These are phyloP conservation scores for Panaeolus papilionaceus DNA, from an alignment of 768 basidiomycete species.

Conservation along the genomic window DNA sequence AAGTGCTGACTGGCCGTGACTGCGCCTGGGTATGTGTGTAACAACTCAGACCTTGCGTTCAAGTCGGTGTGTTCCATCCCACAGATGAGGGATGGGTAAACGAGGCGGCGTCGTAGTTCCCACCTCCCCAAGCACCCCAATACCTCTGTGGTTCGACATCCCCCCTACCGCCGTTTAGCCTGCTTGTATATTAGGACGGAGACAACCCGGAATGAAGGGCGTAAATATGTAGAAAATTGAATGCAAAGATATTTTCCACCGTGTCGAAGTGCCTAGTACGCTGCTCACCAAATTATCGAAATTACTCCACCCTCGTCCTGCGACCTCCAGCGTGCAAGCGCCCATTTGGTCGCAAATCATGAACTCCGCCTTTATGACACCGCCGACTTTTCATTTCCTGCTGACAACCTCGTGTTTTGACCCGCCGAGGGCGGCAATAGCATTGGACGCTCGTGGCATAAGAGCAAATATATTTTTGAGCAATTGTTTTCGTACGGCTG, in stretches of 20 bases:
- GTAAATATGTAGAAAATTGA: background rate
- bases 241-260: background rate
- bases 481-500: background rate
- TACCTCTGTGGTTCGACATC: background rate
- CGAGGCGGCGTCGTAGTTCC: background rate
- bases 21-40: background rate
- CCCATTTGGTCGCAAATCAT: conserved; percentile 12
- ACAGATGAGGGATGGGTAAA: background rate
- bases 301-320: background rate
- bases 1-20: background rate
- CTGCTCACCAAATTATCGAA: background rate
- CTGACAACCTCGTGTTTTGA: background rate
- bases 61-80: background rate
- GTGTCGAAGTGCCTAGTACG: background rate
- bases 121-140: too few species aligned
- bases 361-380: conserved; percentile 7
- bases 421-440: background rate
- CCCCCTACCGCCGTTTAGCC: background rate
- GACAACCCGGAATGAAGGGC: background rate
- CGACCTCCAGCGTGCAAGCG: background rate
- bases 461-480: background rate
- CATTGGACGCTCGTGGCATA: background rate
- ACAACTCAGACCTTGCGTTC: background rate
- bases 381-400: conserved; percentile 4
- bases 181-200: background rate